phyloP scores from a whole-genome alignment of 2,329 filamentous ascomycete genomes.

The Paecilomyces sp. region DNA sequence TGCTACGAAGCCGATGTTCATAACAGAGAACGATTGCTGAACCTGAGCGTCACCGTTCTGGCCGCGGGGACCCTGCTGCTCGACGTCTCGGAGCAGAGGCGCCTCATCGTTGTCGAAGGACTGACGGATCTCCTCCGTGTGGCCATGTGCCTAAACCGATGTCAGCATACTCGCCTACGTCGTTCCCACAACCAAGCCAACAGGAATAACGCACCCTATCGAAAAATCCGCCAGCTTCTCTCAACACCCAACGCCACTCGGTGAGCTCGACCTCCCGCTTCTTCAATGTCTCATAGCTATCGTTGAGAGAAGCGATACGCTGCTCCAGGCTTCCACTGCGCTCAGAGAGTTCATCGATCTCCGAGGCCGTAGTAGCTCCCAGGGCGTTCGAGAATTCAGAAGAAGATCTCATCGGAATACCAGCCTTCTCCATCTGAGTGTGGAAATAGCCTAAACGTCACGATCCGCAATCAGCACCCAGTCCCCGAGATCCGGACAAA shows the following conservation, averaged over 20 bases:
- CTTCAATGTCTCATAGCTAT: constrained; percentile 97
- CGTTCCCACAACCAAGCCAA: background rate
- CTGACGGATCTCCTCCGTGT: constrained; percentile 91
- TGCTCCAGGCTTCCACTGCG: constrained; percentile 89
- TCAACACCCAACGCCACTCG: constrained; percentile 96
- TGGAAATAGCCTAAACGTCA: constrained; percentile 75
- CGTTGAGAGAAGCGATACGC: constrained; percentile 83
- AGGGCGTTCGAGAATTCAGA: constrained; percentile 85
- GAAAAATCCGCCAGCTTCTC: constrained; percentile 95
- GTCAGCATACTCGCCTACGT: background rate
- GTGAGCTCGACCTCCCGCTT: constrained; percentile 94
- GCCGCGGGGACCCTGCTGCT: constrained; percentile 61
- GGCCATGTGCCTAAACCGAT: constrained; percentile 65
- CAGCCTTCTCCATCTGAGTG: constrained; percentile 87
- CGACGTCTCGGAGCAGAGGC: constrained; percentile 84
- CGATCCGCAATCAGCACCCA: constrained; percentile 7
- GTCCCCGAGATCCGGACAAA: background rate
- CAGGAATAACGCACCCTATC: constrained; percentile 53
- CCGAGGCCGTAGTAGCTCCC: constrained; percentile 79
- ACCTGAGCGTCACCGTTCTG: constrained; percentile 57
- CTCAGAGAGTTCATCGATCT: constrained; percentile 93
- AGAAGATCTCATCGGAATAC: constrained; percentile 78
- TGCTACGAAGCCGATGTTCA: constrained; percentile 98
- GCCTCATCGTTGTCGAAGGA: constrained; percentile 85
- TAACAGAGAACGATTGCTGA: constrained; percentile 84